These are phyloP conservation scores for Endotrypanum monterogeii DNA, from an alignment of 208 protist genomes.

Conservation along the genomic window DNA sequence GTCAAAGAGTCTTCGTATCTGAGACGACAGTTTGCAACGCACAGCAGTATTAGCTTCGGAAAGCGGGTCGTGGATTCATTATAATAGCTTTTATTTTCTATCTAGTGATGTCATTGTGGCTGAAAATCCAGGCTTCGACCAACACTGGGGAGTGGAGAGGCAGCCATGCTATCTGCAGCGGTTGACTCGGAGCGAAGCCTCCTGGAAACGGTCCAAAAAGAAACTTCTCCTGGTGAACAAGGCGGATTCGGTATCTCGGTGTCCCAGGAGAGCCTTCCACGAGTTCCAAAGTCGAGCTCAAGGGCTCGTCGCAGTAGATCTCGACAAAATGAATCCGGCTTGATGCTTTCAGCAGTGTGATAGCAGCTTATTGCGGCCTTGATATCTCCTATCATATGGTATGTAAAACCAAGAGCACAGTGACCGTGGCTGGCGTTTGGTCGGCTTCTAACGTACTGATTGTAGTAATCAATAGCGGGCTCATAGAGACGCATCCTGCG, in stretches of 20 bases:
- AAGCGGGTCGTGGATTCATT: neutral
- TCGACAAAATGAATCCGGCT: conserved; percentile 82
- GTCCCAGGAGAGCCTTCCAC: conserved; percentile 43
- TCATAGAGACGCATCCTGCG: conserved; percentile 63
- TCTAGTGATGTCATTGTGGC: neutral
- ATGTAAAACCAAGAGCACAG: conserved; percentile 84
- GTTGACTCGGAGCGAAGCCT: conserved; percentile 61
- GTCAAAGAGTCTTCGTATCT: neutral
- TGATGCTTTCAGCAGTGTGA: conserved; percentile 84
- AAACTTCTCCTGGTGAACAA: conserved; percentile 55
- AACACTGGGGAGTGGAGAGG: conserved; percentile 55
- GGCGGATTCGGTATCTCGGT: conserved; percentile 35
- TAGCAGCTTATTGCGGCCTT: conserved; percentile 85
- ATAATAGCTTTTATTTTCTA: conserved; percentile 5
- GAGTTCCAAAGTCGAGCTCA: conserved; percentile 56
- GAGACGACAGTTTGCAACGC: neutral
- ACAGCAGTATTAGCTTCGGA: neutral
- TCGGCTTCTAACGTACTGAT: conserved; percentile 69
- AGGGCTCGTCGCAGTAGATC: conserved; percentile 86
- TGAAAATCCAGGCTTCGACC: conserved; percentile 67
- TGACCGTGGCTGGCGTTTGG: conserved; percentile 81
- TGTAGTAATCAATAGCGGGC: conserved; percentile 80
- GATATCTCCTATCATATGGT: conserved; percentile 84
- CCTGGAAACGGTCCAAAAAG: conserved; percentile 69
- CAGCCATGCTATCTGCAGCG: conserved; percentile 37